These are phyloP conservation scores for Aristolochia californica DNA, from an alignment of 164 flowering plant genomes.

Conservation along the genomic window DNA sequence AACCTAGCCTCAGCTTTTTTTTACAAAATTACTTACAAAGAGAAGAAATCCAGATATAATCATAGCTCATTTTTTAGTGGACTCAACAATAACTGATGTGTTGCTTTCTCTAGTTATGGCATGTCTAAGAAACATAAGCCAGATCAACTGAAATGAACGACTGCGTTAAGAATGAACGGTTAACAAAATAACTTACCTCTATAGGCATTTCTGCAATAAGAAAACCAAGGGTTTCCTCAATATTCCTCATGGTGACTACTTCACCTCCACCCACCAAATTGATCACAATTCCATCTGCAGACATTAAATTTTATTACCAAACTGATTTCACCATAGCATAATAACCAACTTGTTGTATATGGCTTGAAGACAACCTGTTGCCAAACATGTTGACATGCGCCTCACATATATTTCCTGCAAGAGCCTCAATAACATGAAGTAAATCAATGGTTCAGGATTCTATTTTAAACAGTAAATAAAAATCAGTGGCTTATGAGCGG, in stretches of 20 bases:
- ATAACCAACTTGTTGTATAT: neutral
- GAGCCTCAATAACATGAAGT: conserved; percentile 2
- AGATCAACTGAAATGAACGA: too few relatives aligned
- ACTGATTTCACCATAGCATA: neutral
- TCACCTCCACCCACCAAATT: conserved; percentile 99
- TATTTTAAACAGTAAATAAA: too few relatives aligned
- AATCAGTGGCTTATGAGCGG: too few relatives aligned
- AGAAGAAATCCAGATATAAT: too few relatives aligned
- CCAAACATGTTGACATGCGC: conserved; percentile 76
- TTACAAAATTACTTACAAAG: too few relatives aligned
- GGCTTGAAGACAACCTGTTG: conserved; percentile 50
- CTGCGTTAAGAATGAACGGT: too few relatives aligned
- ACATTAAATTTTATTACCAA: conserved; percentile 8
- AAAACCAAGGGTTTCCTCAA: conserved; percentile 70
- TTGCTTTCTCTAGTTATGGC: too few relatives aligned
- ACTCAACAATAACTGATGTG: too few relatives aligned
- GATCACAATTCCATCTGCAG: conserved; percentile 91
- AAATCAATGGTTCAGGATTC: neutral
- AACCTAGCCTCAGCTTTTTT: too few relatives aligned
- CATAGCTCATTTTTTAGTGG: too few relatives aligned
- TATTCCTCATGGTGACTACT: conserved; percentile 67
- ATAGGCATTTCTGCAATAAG: conserved; percentile 87
- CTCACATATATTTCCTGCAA: conserved; percentile 78
- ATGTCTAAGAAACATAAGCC: too few relatives aligned
- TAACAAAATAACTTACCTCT: conserved; percentile 32